A percentile compares a stretch with the other conserved stretches of the same genome.
These are phyloP conservation scores for Kalmusia sp. DNA, from an alignment of 2,329 filamentous ascomycete genomes.

Conservation along the genomic window DNA sequence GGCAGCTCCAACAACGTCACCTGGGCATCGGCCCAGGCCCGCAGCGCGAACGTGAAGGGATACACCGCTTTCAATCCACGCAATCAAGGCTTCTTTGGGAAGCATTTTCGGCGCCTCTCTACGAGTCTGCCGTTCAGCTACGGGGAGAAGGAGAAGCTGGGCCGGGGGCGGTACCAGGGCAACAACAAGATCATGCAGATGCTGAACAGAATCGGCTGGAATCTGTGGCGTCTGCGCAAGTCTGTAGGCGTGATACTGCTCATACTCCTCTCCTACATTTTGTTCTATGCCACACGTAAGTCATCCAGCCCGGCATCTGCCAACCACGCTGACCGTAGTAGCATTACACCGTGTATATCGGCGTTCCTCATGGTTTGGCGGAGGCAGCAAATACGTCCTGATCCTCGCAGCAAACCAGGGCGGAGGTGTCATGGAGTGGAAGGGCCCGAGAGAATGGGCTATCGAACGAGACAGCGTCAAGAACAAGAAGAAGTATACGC, in stretches of 20 bases:
- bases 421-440: slow-evolving; percentile 99
- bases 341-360: slow-evolving; percentile 69
- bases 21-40: slow-evolving; percentile 84
- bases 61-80: slow-evolving; percentile 82
- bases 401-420: slow-evolving; percentile 93
- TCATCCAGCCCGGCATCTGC: slow-evolving; percentile 30
- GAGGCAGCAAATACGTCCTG: slow-evolving; percentile 90
- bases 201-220: slow-evolving; percentile 50
- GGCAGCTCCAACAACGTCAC: slow-evolving; percentile 65
- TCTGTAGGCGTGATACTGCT: slow-evolving; percentile 66
- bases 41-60: slow-evolving; percentile 74
- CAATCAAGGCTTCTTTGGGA: slow-evolving; percentile 85
- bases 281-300: slow-evolving; percentile 80
- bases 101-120: slow-evolving; percentile 82
- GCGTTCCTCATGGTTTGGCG: slow-evolving; percentile 75
- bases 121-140: slow-evolving; percentile 75
- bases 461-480: slow-evolving; percentile 95
- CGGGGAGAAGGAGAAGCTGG: slow-evolving; percentile 79
- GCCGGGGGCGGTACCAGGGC: slow-evolving; percentile 58
- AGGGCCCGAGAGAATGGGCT: slow-evolving; percentile 95
- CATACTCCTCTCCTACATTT: slow-evolving; percentile 66
- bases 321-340: slow-evolving; percentile 43
- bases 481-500: slow-evolving; percentile 91
- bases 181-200: slow-evolving; percentile 43
- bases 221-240: slow-evolving; percentile 71